Percentiles rank a stretch among this genome's conserved stretches.
Conservation (phyloP, 768 basidiomycete genomes). For the Mycena pura region DNA sequence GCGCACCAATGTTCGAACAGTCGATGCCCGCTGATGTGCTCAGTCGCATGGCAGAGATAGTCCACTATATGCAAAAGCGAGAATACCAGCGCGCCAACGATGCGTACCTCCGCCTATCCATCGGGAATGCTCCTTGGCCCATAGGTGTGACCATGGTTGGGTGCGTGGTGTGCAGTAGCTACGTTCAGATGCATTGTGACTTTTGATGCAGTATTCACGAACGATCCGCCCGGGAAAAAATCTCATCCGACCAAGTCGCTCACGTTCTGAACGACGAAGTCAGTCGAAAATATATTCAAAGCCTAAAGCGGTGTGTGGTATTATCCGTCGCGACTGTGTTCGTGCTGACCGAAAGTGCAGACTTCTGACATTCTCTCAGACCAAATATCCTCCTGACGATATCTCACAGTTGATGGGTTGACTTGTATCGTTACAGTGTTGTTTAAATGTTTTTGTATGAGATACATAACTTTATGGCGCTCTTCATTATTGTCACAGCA, state of each 20-base stretch:
- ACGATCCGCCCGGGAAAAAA: slow-evolving; percentile 97
- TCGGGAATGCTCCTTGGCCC: slow-evolving; percentile 99
- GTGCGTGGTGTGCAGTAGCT: slow-evolving; percentile 52
- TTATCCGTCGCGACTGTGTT: not conserved
- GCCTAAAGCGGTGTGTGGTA: slow-evolving; percentile 79
- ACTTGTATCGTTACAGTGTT: slow-evolving; percentile 10
- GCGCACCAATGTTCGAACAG: slow-evolving; percentile 41
- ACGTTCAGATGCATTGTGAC: slow-evolving; percentile 7
- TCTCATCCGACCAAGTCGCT: slow-evolving; percentile 95
- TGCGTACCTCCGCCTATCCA: slow-evolving; percentile 94
- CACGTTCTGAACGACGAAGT: slow-evolving; percentile 99
- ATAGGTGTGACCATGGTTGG: slow-evolving; percentile 99
- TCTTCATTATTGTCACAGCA: too few relatives aligned
- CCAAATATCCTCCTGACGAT: slow-evolving; percentile 93
- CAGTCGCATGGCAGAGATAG: slow-evolving; percentile 87
- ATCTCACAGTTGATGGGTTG: slow-evolving; percentile 93
- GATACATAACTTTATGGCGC: too few relatives aligned
- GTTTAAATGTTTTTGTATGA: not conserved
- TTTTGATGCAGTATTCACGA: slow-evolving; percentile 81
- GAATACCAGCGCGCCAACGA: slow-evolving; percentile 97
- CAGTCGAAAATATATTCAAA: slow-evolving; percentile 98
- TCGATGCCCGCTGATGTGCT: slow-evolving; percentile 86
- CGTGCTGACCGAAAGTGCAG: slow-evolving; percentile 45
- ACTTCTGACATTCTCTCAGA: slow-evolving; percentile 93
- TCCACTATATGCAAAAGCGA: slow-evolving; percentile 95